Evolutionary conservation across 139 green algal species (phyloP), one percentile per base, ranked within the genome.

Genomic region (Tetraselmis chui): DNA sequence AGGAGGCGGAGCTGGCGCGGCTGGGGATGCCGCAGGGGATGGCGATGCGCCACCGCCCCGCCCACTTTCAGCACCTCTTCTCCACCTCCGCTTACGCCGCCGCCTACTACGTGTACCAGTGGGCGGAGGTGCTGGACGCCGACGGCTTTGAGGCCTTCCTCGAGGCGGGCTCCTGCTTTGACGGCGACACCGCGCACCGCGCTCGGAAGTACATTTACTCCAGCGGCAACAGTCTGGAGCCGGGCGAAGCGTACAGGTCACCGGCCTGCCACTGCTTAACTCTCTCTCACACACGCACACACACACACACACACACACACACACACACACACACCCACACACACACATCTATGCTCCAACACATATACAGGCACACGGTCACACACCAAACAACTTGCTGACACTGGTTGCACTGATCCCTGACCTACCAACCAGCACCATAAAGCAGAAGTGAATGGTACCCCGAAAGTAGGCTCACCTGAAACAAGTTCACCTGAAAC

Each of bases 61-160:
- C 79, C 22, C 79, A 82, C 79, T 82, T 82, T 32, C 79, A 82
- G 79, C 79, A 82, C 31, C 30, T 82, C 24, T 82, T 82, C 79
- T 75, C 79, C 29, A 76, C 79, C 24, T 82, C 79, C 2, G 31
- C 30, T 32, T 82, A 82, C 67, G 79, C 79, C 29, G 28, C 79
- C 26, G 79, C 79, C 2, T 82, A 82, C 79, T 82, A 82, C 32
- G 79, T 82, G 18, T 82, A 82, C 32, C 32, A 76, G 30, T 82
- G 79, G 79, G 79, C 79, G 2, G 79, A 82, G 79, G 79, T 82
- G 79, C 77, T 59, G 26, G 28, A 82, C 28, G 79, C 79, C 32
- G 79, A 82, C 32, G 79, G 79, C 32, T 82, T 82, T 26, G 79
- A 82, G 32, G 79, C 79, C 27, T 82, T 82, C 79, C 31, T 76